phyloP scores from a whole-genome alignment of 2,329 filamentous ascomycete genomes.

The Alternaria sp. region DNA sequence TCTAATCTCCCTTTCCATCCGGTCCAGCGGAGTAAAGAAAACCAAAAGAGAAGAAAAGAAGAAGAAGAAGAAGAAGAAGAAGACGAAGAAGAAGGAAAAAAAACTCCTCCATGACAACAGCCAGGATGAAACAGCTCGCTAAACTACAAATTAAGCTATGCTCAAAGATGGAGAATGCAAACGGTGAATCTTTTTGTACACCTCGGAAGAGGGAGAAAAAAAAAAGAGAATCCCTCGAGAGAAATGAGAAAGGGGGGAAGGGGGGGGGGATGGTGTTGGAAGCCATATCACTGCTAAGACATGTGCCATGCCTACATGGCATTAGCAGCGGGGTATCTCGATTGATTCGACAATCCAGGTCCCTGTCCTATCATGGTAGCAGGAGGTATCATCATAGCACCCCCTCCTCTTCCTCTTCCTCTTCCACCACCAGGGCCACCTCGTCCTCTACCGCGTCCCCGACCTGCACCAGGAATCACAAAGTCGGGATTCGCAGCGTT shows the following conservation, averaged over 20 bases:
- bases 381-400: slow-evolving; percentile 38
- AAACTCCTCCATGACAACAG: not conserved
- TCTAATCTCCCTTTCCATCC: slow-evolving; percentile 1
- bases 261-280: not conserved
- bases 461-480: slow-evolving; percentile 65
- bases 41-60: not conserved
- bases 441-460: slow-evolving; percentile 46
- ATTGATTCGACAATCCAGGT: slow-evolving; percentile 41
- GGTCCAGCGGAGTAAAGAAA: slow-evolving; percentile 8
- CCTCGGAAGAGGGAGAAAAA: not conserved
- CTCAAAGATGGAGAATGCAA: slow-evolving; percentile 10
- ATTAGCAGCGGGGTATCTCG: slow-evolving; percentile 46
- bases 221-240: not conserved
- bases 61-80: not conserved
- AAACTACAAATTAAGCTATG: slow-evolving; percentile 22
- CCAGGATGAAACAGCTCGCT: not conserved
- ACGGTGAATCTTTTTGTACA: slow-evolving; percentile 7
- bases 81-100: too few relatives aligned
- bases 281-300: not conserved
- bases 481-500: slow-evolving; percentile 81
- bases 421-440: slow-evolving; percentile 28
- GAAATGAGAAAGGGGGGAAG: not conserved
- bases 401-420: slow-evolving; percentile 41
- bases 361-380: slow-evolving; percentile 39
- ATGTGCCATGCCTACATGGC: slow-evolving; percentile 38